A percentile compares a stretch with the other conserved stretches of the same genome.
Conservation (phyloP, 192 early-diverging fungal species). For the Mortierella hygrophila region DNA sequence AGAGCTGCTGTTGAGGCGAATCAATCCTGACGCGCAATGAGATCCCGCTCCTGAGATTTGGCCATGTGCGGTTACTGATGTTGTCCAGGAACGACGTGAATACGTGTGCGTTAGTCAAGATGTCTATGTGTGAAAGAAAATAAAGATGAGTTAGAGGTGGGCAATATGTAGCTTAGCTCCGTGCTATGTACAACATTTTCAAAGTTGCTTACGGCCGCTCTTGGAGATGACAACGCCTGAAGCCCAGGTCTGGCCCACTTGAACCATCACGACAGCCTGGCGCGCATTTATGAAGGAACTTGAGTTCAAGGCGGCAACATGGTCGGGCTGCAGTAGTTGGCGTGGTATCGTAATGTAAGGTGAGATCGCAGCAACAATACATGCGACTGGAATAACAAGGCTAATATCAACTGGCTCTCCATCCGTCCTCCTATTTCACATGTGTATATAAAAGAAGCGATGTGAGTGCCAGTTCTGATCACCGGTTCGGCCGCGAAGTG, state of each 20-base stretch:
- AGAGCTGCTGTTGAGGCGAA: constrained; percentile 54
- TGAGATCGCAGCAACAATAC: constrained; percentile 47
- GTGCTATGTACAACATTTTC: background rate
- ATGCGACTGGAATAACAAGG: constrained; percentile 50
- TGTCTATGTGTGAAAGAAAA: constrained; percentile 21
- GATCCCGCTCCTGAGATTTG: constrained; percentile 36
- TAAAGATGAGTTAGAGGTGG: background rate
- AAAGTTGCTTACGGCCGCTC: constrained; percentile 53
- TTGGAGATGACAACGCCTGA: constrained; percentile 52
- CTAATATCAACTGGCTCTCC: constrained; percentile 58
- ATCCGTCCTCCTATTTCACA: constrained; percentile 44
- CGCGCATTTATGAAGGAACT: constrained; percentile 40
- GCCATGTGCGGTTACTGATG: constrained; percentile 44
- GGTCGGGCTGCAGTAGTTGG: constrained; percentile 32
- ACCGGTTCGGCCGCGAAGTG: background rate
- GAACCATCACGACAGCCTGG: constrained; percentile 53
- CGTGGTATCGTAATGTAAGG: constrained; percentile 28
- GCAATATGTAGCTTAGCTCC: no score
- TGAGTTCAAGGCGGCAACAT: constrained; percentile 37
- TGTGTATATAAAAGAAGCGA: background rate
- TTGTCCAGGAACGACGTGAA: constrained; percentile 55
- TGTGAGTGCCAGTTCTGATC: background rate
- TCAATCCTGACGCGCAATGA: constrained; percentile 48
- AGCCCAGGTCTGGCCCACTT: constrained; percentile 57
- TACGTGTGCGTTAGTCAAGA: constrained; percentile 56